Conservation (phyloP, 1,284 basidiomycete species). For the Trichosporon coremiiforme region DNA sequence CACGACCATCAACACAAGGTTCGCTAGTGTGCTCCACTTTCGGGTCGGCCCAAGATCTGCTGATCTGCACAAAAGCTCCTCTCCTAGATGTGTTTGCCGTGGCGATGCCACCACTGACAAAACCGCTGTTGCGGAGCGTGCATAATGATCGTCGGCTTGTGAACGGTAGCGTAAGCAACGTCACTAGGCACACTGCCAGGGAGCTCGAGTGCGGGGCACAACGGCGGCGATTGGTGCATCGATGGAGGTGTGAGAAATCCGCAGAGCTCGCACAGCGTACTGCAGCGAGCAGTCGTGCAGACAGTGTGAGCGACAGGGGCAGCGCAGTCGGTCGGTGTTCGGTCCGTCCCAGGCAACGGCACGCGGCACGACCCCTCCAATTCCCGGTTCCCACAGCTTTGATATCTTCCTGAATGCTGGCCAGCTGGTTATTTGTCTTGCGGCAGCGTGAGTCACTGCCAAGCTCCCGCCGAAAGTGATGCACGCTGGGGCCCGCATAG, state of each 20-base stretch:
- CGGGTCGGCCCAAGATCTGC: neutral
- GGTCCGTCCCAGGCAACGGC: neutral
- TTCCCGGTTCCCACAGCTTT: neutral
- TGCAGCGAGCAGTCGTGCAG: neutral
- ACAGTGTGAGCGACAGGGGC: no score
- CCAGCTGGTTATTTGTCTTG: neutral
- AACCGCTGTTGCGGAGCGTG: no score
- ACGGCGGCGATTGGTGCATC: neutral
- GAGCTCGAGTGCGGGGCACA: neutral
- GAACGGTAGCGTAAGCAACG: neutral
- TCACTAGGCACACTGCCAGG: neutral
- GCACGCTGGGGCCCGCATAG: neutral
- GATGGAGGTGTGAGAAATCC: neutral
- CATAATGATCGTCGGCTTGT: neutral
- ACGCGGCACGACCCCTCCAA: neutral
- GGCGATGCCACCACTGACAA: neutral
- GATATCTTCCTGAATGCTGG: no score
- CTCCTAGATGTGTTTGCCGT: neutral
- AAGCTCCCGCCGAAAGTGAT: neutral
- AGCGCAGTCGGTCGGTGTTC: neutral
- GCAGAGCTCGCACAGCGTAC: neutral
- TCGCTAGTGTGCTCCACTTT: neutral
- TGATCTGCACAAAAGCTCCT: neutral
- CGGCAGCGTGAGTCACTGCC: neutral
- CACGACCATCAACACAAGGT: neutral